Evolutionary conservation across 148 eudicot species (phyloP).

Genomic region (Camellia sinensis): DNA sequence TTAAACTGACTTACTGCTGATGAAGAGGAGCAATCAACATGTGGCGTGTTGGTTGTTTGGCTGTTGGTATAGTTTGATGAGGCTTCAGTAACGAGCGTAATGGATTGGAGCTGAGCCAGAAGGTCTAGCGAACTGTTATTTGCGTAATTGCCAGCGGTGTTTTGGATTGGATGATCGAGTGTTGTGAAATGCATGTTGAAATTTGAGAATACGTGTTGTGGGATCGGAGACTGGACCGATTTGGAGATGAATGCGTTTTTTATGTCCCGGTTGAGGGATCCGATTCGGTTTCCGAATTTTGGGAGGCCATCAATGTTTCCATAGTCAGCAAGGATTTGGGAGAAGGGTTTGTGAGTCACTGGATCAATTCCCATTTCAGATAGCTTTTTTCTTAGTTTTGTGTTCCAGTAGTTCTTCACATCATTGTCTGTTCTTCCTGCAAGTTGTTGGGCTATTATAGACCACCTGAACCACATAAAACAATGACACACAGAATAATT

Average conservation of each 20-base stretch:
- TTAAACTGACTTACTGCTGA: conserved; percentile 22
- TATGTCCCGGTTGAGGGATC: conserved; percentile 31
- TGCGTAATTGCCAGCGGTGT: conserved; percentile 6
- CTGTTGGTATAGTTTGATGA: conserved; percentile 24
- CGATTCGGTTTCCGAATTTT: conserved; percentile 23
- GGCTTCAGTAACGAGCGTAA: conserved; percentile 51
- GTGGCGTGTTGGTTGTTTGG: not conserved
- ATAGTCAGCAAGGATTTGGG: conserved; percentile 80
- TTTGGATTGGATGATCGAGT: conserved; percentile 16
- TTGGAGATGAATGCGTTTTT: conserved; percentile 24
- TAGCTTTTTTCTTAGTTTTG: conserved; percentile 66
- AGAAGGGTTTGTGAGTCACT: conserved; percentile 82
- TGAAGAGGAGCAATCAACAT: conserved; percentile 4
- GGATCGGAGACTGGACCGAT: conserved; percentile 7
- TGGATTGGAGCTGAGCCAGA: conserved; percentile 62
- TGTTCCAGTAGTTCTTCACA: conserved; percentile 75
- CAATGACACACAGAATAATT: not conserved
- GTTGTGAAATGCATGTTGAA: conserved; percentile 4
- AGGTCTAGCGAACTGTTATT: conserved; percentile 41
- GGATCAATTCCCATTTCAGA: conserved; percentile 75
- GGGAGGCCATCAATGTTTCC: conserved; percentile 70
- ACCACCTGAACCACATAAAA: conserved; percentile 48
- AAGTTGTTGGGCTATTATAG: conserved; percentile 76
- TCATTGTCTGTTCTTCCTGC: conserved; percentile 78
- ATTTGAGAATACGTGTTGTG: conserved; percentile 7